These are phyloP conservation scores for Fagopyrum esculentum DNA, from an alignment of 148 eudicot species.

Conservation along the genomic window DNA sequence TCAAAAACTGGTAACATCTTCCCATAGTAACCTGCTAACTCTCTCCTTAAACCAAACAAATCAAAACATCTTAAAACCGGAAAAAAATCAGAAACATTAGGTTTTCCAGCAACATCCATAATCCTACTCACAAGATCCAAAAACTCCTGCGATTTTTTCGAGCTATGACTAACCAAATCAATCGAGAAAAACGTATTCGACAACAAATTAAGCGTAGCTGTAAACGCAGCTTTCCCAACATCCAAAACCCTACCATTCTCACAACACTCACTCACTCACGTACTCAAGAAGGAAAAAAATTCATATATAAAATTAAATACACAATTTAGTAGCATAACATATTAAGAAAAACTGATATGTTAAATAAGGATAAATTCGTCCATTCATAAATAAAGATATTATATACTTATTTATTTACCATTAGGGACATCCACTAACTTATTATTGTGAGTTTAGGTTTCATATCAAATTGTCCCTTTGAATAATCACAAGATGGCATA, in stretches of 20 bases:
- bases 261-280: conserved; percentile 11
- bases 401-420: no score
- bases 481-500: no score
- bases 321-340: no score
- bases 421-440: no score
- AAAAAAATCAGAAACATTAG: conserved; percentile 25
- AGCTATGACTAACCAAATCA: conserved; percentile 14
- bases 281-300: conserved; percentile 19
- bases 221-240: conserved; percentile 27
- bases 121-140: conserved; percentile 14
- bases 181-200: conserved; percentile 23
- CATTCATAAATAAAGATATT: no score
- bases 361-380: no score
- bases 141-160: conserved; percentile 12
- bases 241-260: conserved; percentile 10
- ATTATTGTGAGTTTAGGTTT: no score
- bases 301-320: no score
- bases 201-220: conserved; percentile 22
- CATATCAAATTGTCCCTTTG: no score
- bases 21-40: no score
- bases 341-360: no score
- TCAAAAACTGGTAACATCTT: conserved; percentile 16
- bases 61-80: conserved; percentile 21
- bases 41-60: conserved; percentile 17
- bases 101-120: conserved; percentile 14